Conservation (phyloP, 1,284 basidiomycete species). For the Kalmanozyma brasiliensis region DNA sequence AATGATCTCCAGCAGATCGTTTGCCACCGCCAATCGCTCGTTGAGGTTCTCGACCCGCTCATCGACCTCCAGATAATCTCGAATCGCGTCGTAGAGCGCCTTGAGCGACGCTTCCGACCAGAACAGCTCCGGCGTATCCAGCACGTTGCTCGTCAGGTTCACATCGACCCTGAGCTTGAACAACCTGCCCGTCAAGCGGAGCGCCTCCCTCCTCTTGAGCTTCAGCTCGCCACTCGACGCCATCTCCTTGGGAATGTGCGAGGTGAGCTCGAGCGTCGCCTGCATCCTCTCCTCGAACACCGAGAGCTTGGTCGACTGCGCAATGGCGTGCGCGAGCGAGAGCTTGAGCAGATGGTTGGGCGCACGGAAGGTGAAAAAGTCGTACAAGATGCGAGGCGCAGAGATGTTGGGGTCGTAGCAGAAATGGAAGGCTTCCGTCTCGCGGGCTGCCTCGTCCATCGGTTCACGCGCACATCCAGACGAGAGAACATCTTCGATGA, state of each 20-base stretch:
- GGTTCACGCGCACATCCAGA: conserved; percentile 59
- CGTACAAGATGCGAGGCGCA: conserved; percentile 80
- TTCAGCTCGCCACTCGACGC: conserved; percentile 81
- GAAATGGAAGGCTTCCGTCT: conserved; percentile 63
- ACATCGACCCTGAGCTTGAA: conserved; percentile 91
- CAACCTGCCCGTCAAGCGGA: conserved; percentile 85
- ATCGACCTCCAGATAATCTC: conserved; percentile 93
- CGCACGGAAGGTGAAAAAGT: conserved; percentile 78
- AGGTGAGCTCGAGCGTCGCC: conserved; percentile 80
- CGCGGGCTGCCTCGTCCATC: conserved; percentile 54
- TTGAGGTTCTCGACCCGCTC: conserved; percentile 86
- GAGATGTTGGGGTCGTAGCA: conserved; percentile 82
- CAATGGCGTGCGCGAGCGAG: conserved; percentile 92
- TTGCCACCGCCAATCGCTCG: conserved; percentile 86
- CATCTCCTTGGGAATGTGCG: conserved; percentile 85
- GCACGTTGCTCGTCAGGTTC: conserved; percentile 90
- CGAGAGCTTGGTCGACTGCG: conserved; percentile 90
- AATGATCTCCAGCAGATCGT: conserved; percentile 76
- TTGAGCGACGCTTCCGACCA: conserved; percentile 92
- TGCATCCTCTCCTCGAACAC: conserved; percentile 86
- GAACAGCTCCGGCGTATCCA: conserved; percentile 90
- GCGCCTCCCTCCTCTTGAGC: conserved; percentile 81
- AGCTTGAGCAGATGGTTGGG: conserved; percentile 78
- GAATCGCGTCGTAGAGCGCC: conserved; percentile 88
- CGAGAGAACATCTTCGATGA: conserved; percentile 63